phyloP scores from a whole-genome alignment of 2,329 filamentous ascomycete species.

The Stemphylium lycopersici region DNA sequence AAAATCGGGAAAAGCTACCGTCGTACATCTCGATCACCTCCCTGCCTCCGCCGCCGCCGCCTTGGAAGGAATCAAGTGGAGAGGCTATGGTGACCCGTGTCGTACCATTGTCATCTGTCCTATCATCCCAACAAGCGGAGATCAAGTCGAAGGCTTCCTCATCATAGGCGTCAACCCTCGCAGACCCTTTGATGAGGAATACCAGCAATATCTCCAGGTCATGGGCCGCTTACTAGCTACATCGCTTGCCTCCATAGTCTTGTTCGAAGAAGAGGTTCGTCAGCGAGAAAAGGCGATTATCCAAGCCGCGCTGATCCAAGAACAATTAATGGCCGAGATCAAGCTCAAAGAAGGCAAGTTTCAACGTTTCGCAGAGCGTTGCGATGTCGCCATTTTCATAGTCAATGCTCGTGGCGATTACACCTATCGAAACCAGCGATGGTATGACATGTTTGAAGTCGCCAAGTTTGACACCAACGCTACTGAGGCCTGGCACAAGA shows the following conservation, averaged over 20 bases:
- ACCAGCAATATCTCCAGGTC: conserved; percentile 47
- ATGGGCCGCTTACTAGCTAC: conserved; percentile 48
- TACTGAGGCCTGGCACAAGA: conserved; percentile 22
- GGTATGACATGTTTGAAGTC: conserved; percentile 43
- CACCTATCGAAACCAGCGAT: conserved; percentile 51
- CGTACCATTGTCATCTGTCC: conserved; percentile 45
- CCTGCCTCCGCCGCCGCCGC: conserved; percentile 32
- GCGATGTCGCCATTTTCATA: conserved; percentile 52
- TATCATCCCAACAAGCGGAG: conserved; percentile 43
- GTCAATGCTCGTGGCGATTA: conserved; percentile 43
- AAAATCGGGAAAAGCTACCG: conserved; percentile 33
- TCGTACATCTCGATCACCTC: conserved; percentile 39
- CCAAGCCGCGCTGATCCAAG: conserved; percentile 45
- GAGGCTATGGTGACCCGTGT: conserved; percentile 46
- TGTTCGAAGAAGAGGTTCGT: conserved; percentile 48
- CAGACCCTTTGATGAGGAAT: conserved; percentile 47
- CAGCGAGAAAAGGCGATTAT: conserved; percentile 43
- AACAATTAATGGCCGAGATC: conserved; percentile 44
- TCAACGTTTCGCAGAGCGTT: conserved; percentile 47
- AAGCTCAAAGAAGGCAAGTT: conserved; percentile 44
- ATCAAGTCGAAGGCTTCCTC: conserved; percentile 48
- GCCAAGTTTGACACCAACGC: conserved; percentile 22
- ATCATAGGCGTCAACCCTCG: conserved; percentile 50
- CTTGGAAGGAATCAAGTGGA: conserved; percentile 37
- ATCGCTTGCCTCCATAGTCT: conserved; percentile 47